A percentile compares a stretch with the other conserved stretches of the same genome.
Conservation (phyloP, 108 stramenopile species). For the Cyclotella baltica region DNA sequence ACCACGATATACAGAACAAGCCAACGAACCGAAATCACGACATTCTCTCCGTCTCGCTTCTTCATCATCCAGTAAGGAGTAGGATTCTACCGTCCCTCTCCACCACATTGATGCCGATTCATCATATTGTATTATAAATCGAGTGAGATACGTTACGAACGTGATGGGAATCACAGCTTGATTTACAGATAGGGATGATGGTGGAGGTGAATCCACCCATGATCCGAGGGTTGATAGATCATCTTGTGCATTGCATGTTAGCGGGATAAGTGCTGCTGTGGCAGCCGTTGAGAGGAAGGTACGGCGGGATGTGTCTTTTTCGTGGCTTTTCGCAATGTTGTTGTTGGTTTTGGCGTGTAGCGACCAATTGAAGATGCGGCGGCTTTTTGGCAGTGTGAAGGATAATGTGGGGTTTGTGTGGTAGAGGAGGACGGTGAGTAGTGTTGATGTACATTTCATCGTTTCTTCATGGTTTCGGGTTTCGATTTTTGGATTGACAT, state of each 20-base stretch:
- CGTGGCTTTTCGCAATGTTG: too few relatives aligned
- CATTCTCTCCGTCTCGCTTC: slow-evolving; percentile 55
- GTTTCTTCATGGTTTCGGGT: too few relatives aligned
- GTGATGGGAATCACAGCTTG: slow-evolving; percentile 72
- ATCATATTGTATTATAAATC: slow-evolving; percentile 82
- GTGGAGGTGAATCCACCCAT: neutral
- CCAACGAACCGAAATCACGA: slow-evolving; percentile 66
- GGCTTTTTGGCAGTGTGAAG: neutral
- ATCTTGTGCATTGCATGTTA: neutral
- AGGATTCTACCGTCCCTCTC: slow-evolving; percentile 40
- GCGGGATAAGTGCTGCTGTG: slow-evolving; percentile 15
- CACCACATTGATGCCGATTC: slow-evolving; percentile 69
- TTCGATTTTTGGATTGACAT: too few relatives aligned
- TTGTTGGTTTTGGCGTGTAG: neutral
- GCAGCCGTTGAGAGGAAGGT: neutral
- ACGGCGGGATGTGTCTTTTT: too few relatives aligned
- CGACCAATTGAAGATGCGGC: neutral
- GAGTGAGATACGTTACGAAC: slow-evolving; percentile 73
- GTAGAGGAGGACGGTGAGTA: neutral
- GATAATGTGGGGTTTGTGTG: neutral
- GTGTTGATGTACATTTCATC: neutral
- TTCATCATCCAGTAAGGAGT: slow-evolving; percentile 58
- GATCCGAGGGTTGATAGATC: neutral
- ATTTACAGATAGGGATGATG: neutral
- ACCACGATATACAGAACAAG: slow-evolving; percentile 62